Conservation (phyloP, 306 rosid genomes). For the Quercus mongolica region DNA sequence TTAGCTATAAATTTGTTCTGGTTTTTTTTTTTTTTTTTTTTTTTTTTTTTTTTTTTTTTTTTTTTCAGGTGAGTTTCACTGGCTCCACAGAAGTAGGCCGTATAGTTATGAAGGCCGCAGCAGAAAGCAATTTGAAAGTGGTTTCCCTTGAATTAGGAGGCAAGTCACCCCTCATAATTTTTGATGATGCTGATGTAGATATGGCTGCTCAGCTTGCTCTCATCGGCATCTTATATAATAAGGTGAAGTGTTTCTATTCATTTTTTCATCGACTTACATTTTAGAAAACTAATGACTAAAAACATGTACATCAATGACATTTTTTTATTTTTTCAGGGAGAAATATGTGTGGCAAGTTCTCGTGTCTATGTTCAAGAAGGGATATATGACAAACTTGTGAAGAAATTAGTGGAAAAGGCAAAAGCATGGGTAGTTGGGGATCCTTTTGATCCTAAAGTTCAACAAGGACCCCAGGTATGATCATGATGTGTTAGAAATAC, state of each 20-base stretch:
- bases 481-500: too few species aligned
- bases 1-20: too few species aligned
- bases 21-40: not conserved
- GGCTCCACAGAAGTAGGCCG: constrained; percentile 85
- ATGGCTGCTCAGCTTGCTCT: constrained; percentile 75
- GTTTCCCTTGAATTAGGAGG: constrained; percentile 92
- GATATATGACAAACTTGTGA: constrained; percentile 40
- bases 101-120: constrained; percentile 72
- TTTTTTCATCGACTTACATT: not conserved
- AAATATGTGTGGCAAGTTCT: constrained; percentile 45
- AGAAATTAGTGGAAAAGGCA: constrained; percentile 29
- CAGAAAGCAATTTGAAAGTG: constrained; percentile 69
- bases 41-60: not conserved
- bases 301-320: not conserved
- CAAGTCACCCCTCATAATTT: constrained; percentile 75
- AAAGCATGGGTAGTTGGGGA: constrained; percentile 47
- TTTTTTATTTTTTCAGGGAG: constrained; percentile 34
- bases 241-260: constrained; percentile 33
- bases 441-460: constrained; percentile 48
- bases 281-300: not conserved
- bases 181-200: constrained; percentile 73
- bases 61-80: constrained; percentile 47
- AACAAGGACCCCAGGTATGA: constrained; percentile 52
- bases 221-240: constrained; percentile 49
- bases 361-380: constrained; percentile 57